Percentiles rank a stretch among this genome's conserved stretches.
phyloP scores from a whole-genome alignment of 306 rosid genomes.

The Trifolium subterraneum region DNA sequence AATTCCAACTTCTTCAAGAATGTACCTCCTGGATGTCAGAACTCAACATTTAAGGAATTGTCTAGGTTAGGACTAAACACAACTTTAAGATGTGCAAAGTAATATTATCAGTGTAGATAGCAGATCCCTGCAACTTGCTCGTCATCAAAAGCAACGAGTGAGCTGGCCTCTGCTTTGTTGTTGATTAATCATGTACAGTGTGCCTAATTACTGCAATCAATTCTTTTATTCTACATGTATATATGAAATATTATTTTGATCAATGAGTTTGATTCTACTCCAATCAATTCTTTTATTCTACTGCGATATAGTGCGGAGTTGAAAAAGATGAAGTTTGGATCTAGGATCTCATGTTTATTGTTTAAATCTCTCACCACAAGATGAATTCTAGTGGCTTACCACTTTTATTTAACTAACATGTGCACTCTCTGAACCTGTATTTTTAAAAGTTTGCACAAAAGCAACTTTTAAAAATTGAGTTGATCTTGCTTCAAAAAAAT shows the following conservation, averaged over 20 bases:
- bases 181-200: background rate
- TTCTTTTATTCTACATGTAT: constrained; percentile 10
- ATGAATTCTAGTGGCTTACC: too few species aligned
- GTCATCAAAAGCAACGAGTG: background rate
- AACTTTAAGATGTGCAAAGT: constrained; percentile 3
- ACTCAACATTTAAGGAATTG: constrained; percentile 23
- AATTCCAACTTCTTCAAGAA: constrained; percentile 82
- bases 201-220: background rate
- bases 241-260: background rate
- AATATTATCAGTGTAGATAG: constrained; percentile 4
- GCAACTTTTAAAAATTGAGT: too few species aligned
- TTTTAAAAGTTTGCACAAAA: too few species aligned
- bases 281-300: too few species aligned
- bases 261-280: background rate
- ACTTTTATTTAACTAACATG: too few species aligned
- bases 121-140: constrained; percentile 7
- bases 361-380: too few species aligned
- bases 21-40: constrained; percentile 82
- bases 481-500: too few species aligned
- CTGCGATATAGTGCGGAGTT: too few species aligned
- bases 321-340: too few species aligned
- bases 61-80: constrained; percentile 11
- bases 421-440: too few species aligned
- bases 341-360: too few species aligned
- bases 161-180: background rate